These are phyloP conservation scores for Yamadazyma kanchanaburiensis DNA, from an alignment of 1,139 yeast species.

Conservation along the genomic window DNA sequence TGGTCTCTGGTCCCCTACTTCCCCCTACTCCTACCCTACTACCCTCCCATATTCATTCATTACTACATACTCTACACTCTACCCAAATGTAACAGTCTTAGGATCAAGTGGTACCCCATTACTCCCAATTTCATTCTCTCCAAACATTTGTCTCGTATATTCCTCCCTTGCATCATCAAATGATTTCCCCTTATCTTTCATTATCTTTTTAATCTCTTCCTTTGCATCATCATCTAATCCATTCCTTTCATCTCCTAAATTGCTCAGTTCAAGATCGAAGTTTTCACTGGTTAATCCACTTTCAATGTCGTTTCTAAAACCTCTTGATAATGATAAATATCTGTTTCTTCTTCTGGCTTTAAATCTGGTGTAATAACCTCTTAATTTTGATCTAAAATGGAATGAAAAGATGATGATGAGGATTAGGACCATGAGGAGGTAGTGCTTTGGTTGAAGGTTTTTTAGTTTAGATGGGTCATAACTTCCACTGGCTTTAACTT, in stretches of 20 bases:
- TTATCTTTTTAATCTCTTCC: constrained; percentile 47
- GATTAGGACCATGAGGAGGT: constrained; percentile 11
- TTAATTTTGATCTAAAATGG: constrained; percentile 24
- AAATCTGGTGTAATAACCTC: constrained; percentile 22
- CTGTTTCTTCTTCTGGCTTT: constrained; percentile 20
- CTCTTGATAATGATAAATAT: constrained; percentile 17
- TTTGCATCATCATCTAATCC: constrained; percentile 63
- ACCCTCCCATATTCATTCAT: too few relatives aligned
- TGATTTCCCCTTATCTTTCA: constrained; percentile 45
- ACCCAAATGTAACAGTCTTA: constrained; percentile 23
- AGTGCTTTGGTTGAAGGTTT: constrained; percentile 10
- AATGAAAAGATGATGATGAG: constrained; percentile 14
- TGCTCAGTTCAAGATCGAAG: constrained; percentile 51
- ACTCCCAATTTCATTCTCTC: constrained; percentile 49
- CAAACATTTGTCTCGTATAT: constrained; percentile 46
- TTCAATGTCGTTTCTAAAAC: constrained; percentile 60
- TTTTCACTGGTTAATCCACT: constrained; percentile 61
- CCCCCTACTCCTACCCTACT: too few relatives aligned
- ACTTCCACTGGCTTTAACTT: constrained; percentile 6
- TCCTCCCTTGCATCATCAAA: constrained; percentile 72
- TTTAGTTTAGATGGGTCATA: constrained; percentile 6
- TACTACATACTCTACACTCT: neutral
- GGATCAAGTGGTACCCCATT: constrained; percentile 42
- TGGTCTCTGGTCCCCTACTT: too few relatives aligned
- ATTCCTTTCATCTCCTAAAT: constrained; percentile 50